phyloP scores from a whole-genome alignment of 345 rosid genomes.

The Salix purpurea region DNA sequence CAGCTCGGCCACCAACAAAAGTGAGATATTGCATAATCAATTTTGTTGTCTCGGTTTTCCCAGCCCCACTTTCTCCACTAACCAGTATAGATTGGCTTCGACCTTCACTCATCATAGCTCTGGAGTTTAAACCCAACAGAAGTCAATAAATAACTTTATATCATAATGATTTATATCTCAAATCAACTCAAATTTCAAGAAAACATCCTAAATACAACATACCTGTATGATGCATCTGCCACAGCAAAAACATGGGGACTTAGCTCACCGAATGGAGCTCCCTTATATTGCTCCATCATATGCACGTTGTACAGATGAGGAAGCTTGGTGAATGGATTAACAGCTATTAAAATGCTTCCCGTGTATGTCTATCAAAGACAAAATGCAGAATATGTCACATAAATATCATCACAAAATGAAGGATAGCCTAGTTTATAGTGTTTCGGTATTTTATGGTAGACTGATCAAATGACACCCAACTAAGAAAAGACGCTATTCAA shows the following conservation, averaged over 20 bases:
- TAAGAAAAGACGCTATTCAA: background rate
- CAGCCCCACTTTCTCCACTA: constrained; percentile 99
- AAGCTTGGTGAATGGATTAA: constrained; percentile 95
- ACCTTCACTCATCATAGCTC: constrained; percentile 85
- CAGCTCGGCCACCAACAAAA: constrained; percentile 92
- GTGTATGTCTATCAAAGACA: constrained; percentile 71
- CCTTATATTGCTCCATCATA: constrained; percentile 99
- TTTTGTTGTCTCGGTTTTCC: constrained; percentile 99
- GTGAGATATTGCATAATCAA: constrained; percentile 96
- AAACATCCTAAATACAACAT: constrained; percentile 5
- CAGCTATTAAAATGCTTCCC: constrained; percentile 96
- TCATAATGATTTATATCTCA: constrained; percentile 12
- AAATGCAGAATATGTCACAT: background rate
- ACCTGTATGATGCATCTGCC: constrained; percentile 98
- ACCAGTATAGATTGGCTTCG: constrained; percentile 95
- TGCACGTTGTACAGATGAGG: constrained; percentile 93
- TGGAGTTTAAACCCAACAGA: constrained; percentile 37
- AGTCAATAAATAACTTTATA: constrained; percentile 19
- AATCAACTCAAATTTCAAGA: constrained; percentile 2
- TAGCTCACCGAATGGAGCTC: constrained; percentile 94
- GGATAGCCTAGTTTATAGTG: background rate
- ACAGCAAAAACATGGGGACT: constrained; percentile 99
- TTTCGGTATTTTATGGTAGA: background rate
- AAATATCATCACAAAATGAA: constrained; percentile 6
- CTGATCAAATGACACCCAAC: background rate